phyloP scores from a whole-genome alignment of 1,284 basidiomycete genomes.

The Ganoderma leucocontextum region DNA sequence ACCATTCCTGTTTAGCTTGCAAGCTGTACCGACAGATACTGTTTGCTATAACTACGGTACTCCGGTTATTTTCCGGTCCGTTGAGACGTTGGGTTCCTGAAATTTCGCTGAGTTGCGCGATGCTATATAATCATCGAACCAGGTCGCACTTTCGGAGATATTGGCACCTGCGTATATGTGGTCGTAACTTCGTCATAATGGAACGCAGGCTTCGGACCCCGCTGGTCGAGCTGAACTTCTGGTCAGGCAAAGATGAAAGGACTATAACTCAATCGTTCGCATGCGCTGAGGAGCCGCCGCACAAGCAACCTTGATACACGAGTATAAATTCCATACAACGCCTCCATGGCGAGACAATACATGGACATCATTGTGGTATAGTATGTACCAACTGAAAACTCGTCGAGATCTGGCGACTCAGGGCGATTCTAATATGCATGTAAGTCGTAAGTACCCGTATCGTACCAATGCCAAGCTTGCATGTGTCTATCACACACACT shows the following conservation, averaged over 20 bases:
- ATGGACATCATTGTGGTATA: constrained; percentile 9
- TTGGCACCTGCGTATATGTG: too few species aligned
- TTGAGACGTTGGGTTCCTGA: too few species aligned
- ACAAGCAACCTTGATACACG: not conserved
- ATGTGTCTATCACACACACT: not conserved
- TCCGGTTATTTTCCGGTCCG: too few species aligned
- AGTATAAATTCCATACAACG: not conserved
- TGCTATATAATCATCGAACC: too few species aligned
- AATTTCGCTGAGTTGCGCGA: too few species aligned
- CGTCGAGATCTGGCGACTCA: not conserved
- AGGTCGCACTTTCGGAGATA: too few species aligned
- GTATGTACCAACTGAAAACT: constrained; percentile 1
- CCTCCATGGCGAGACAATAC: not conserved
- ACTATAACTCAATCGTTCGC: too few species aligned
- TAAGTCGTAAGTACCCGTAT: constrained; percentile 6
- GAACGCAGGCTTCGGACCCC: too few species aligned
- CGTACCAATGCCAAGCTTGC: not conserved
- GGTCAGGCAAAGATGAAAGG: too few species aligned
- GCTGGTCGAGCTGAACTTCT: too few species aligned
- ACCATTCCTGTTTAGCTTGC: not conserved
- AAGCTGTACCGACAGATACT: not conserved
- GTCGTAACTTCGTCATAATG: too few species aligned
- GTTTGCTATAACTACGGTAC: not conserved
- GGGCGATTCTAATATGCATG: not conserved
- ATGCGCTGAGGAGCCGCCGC: too few species aligned